Conservation (phyloP, 2,329 filamentous ascomycete genomes). For the Sphaerulina musiva region DNA sequence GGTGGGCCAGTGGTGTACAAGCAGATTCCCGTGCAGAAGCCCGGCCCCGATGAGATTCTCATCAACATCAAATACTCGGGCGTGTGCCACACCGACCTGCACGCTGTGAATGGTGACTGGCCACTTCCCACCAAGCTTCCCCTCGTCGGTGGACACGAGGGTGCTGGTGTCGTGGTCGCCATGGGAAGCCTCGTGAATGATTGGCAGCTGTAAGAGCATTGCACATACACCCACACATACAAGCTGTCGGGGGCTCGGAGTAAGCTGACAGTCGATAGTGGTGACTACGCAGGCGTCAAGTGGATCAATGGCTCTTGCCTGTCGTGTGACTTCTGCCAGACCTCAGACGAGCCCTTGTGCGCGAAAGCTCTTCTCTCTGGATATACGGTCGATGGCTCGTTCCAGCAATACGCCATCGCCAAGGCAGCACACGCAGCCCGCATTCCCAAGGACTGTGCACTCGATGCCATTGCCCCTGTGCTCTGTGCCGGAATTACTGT, state of each 20-base stretch:
- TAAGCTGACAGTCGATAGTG: constrained; percentile 34
- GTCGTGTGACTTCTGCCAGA: constrained; percentile 74
- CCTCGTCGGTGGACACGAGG: constrained; percentile 71
- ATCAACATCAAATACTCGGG: constrained; percentile 86
- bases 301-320: constrained; percentile 90
- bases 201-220: constrained; percentile 52
- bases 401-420: constrained; percentile 86
- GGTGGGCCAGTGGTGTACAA: constrained; percentile 66
- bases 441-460: constrained; percentile 67
- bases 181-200: constrained; percentile 70
- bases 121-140: constrained; percentile 75
- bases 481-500: constrained; percentile 75
- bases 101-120: constrained; percentile 85
- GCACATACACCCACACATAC: not conserved
- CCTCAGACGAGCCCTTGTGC: constrained; percentile 78
- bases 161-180: constrained; percentile 77
- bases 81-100: constrained; percentile 81
- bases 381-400: constrained; percentile 86
- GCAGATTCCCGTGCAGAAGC: constrained; percentile 72
- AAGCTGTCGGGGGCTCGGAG: too few species aligned
- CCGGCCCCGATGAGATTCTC: constrained; percentile 83
- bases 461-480: constrained; percentile 72
- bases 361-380: constrained; percentile 68
- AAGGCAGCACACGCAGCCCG: constrained; percentile 80
- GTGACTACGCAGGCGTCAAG: constrained; percentile 79